Evolutionary conservation across 2,329 filamentous ascomycete species (phyloP).

Genomic region (Penicillium aurantiogriseum): DNA sequence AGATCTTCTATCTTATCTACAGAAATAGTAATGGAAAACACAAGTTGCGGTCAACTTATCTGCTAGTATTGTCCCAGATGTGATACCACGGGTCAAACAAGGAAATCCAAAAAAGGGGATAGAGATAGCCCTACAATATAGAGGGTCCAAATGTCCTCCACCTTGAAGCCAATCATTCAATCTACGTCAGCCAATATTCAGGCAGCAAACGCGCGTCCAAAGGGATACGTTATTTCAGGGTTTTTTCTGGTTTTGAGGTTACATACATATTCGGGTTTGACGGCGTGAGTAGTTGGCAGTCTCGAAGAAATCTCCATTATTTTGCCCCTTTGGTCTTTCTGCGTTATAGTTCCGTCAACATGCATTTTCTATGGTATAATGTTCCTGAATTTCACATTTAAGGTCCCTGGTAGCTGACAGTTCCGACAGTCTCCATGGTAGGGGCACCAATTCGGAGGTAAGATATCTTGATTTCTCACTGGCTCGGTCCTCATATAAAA

Average conservation of each 20-base stretch:
- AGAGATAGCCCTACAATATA: not conserved
- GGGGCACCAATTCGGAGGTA: constrained; percentile 23
- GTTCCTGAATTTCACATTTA: not conserved
- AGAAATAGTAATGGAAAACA: not conserved
- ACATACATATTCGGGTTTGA: not conserved
- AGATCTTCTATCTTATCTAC: not conserved
- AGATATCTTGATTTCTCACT: not conserved
- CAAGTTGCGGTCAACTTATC: not conserved
- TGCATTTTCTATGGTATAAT: not conserved
- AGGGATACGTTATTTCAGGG: not conserved
- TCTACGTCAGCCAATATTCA: not conserved
- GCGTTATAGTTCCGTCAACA: not conserved
- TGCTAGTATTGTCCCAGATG: not conserved
- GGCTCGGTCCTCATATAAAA: not conserved
- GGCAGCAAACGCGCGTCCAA: not conserved
- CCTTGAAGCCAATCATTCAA: not conserved
- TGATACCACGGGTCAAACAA: not conserved
- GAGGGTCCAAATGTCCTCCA: not conserved
- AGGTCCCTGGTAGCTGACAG: not conserved
- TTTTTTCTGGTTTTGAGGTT: not conserved
- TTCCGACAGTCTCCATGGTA: constrained; percentile 22
- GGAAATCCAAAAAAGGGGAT: not conserved
- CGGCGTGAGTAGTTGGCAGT: not conserved
- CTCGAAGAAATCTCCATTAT: not conserved
- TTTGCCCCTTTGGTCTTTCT: not conserved